phyloP scores from a whole-genome alignment of 345 rosid genomes.

The Salix purpurea region DNA sequence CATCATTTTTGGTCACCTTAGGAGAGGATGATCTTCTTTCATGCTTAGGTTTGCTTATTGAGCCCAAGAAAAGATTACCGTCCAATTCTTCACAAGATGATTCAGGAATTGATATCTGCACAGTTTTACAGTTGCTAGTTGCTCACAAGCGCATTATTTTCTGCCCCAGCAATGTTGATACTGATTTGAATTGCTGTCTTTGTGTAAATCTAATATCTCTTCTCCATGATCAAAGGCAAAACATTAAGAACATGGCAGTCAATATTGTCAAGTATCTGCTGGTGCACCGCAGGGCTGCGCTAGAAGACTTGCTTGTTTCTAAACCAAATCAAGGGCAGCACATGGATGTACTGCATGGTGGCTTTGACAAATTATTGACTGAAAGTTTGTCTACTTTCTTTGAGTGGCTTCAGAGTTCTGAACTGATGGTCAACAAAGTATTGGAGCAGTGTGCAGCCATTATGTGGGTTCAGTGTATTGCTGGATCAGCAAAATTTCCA shows the following conservation, averaged over 20 bases:
- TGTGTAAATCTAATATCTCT: conserved; percentile 84
- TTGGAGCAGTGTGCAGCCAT: conserved; percentile 94
- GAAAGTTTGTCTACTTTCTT: conserved; percentile 66
- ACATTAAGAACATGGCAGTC: conserved; percentile 77
- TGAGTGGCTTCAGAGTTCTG: conserved; percentile 84
- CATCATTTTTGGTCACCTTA: conserved; percentile 71
- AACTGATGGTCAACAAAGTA: conserved; percentile 70
- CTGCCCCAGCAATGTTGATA: conserved; percentile 93
- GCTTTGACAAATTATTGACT: conserved; percentile 89
- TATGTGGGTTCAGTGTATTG: conserved; percentile 92
- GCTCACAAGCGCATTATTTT: conserved; percentile 86
- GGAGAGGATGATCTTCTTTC: conserved; percentile 90
- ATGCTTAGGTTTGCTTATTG: conserved; percentile 66
- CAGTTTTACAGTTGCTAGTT: conserved; percentile 82
- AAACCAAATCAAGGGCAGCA: conserved; percentile 83
- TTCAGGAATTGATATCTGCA: conserved; percentile 64
- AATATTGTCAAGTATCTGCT: conserved; percentile 79
- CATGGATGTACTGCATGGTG: conserved; percentile 82
- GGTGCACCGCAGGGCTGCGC: conserved; percentile 81
- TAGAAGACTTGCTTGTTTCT: conserved; percentile 88
- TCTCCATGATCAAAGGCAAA: conserved; percentile 71
- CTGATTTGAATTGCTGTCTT: conserved; percentile 89
- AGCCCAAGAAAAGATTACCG: conserved; percentile 54
- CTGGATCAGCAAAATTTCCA: conserved; percentile 93
- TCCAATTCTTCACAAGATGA: conserved; percentile 56